A percentile compares a stretch with the other conserved stretches of the same genome.
These are phyloP conservation scores for Escallonia herrerae DNA, from an alignment of 129 eudicot species.

Conservation along the genomic window DNA sequence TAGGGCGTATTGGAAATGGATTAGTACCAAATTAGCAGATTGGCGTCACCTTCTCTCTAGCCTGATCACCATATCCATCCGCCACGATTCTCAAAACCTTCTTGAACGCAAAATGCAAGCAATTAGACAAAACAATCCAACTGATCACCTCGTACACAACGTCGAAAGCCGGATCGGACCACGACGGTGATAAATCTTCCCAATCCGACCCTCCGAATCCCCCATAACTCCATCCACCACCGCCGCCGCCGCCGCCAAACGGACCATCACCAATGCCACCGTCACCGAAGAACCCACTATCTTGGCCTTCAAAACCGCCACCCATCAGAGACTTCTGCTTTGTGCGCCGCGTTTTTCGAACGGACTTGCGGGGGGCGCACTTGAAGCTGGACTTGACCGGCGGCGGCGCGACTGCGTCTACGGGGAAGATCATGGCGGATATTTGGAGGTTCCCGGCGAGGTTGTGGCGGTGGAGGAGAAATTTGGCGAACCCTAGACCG, in stretches of 20 bases:
- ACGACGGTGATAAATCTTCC: slow-evolving; percentile 13
- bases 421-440: slow-evolving; percentile 16
- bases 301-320: neutral
- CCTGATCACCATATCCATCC: no score
- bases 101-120: no score
- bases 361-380: slow-evolving; percentile 15
- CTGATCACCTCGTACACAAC: no score
- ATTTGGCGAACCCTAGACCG: slow-evolving; percentile 17
- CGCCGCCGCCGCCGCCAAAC: neutral
- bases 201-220: neutral
- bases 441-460: slow-evolving; percentile 16
- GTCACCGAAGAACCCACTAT: neutral
- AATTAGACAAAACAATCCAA: no score
- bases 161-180: slow-evolving; percentile 49
- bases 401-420: slow-evolving; percentile 33
- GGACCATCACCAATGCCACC: neutral
- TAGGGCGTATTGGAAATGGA: no score
- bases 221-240: neutral
- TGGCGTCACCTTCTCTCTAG: no score
- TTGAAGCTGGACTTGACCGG: slow-evolving; percentile 14
- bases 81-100: no score
- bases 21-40: no score
- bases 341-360: slow-evolving; percentile 1
- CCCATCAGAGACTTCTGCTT: slow-evolving; percentile 8
- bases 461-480: slow-evolving; percentile 12